phyloP scores from a whole-genome alignment of 73 alveolate species.

The Tetrahymena malaccensis region DNA sequence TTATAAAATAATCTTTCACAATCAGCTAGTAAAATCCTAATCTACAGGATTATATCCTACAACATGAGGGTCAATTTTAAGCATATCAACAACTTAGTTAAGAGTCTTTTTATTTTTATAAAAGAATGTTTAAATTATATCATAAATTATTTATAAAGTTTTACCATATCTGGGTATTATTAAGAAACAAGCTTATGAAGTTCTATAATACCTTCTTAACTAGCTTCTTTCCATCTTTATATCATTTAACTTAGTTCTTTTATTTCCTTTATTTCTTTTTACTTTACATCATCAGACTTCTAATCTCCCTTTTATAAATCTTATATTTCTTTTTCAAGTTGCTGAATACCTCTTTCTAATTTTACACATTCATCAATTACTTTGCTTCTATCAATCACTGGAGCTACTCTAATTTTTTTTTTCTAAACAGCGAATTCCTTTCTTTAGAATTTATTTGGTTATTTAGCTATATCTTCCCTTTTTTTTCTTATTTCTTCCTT shows the following conservation, averaged over 20 bases:
- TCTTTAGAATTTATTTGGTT: not conserved
- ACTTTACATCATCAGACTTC: not conserved
- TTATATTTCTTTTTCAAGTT: not conserved
- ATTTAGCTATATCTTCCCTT: not conserved
- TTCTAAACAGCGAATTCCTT: not conserved
- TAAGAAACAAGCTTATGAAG: not conserved
- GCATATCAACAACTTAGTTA: not conserved
- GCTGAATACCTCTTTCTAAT: not conserved
- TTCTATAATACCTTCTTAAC: not conserved
- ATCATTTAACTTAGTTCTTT: not conserved
- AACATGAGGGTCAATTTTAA: not conserved
- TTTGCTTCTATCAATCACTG: not conserved
- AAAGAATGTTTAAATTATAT: not conserved
- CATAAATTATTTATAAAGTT: not conserved
- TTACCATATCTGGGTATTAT: not conserved
- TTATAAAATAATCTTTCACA: no score
- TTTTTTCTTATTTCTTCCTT: not conserved
- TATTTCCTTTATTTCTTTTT: not conserved
- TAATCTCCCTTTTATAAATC: not conserved
- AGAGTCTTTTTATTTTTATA: not conserved
- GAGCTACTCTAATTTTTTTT: not conserved
- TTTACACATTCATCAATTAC: not conserved
- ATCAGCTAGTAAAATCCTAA: not conserved
- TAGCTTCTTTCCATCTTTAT: not conserved
- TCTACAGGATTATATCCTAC: not conserved